Base-by-base conservation (phyloP, 441 rosid species). In the Erysimum cheiri region DNA sequence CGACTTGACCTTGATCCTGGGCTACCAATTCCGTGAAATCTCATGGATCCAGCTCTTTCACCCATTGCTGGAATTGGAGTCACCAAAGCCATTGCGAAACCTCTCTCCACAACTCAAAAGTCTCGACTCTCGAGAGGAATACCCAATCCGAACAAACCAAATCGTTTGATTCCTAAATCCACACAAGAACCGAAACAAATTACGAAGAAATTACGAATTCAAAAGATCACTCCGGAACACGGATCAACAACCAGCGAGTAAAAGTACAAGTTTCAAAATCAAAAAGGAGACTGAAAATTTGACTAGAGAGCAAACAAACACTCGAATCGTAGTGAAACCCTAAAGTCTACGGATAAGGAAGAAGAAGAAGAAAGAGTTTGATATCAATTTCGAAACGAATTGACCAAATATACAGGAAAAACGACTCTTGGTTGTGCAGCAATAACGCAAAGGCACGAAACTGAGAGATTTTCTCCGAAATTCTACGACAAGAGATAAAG, bases 51-150 rank as follows among this genome's bases (percentile, higher is more conserved):
- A 48, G 77, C 48, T 55, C 57, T 70, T 36, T 47, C 82, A 3
- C 77, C 61, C 28, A 82, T 71, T 32, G 74, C 67, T 12, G 87
- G 89, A 39, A 70, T 74, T 3, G 73, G 78, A 83, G 87, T 85
- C 86, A 81, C 89, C 84, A 84, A 46, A 36, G 92, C 97, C 98
- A 87, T 85, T 41, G 44, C 48, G 10, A 60, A 49, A 17, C 53
- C 68, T 40, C 62, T 41, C 47, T 54, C 84, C 87, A 89, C 1
- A 22, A 22, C 24, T 22, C 24, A 19, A 22, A 22, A 22, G 24
- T 22, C 24, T 22, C 24, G 24, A 22, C 24, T 22, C 24, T 22
- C 24, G 24, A 22, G 24, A 22, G 24, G 24, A 22, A 50, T 36
- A 58, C 28, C 29, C 22, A 69, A 48, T 69, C 58, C 28, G 17